Evolutionary conservation across 2,329 filamentous ascomycete species (phyloP), one percentile per base, ranked within the genome.

Genomic region (Gnomoniopsis smithogilvyi): DNA sequence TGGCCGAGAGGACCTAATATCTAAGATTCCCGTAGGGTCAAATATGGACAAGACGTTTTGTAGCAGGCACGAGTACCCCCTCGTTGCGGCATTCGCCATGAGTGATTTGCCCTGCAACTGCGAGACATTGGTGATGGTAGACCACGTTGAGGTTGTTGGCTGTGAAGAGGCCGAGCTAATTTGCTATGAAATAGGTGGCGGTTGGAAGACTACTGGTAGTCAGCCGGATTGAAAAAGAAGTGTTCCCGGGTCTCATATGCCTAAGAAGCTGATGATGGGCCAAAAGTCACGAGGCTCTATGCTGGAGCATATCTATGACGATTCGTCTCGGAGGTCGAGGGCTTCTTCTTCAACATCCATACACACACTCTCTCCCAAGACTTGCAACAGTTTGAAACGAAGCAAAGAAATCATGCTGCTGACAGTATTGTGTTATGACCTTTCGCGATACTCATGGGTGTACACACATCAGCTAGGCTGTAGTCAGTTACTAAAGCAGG

Each of bases 131-230:
- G 66, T 70, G 24, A 71, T 71, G 48, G 58, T 66, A 69, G 26
- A 64, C 63, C 45, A 70, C 67, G 55, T 68, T 63, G 36, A 69
- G 65, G n/a, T 62, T 60, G 52, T 66, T 64, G 14, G 62, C 65
- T n/a, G 60, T 62, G 61, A 70, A 69, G 58, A 69, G 66, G 3
- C 65, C 65, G n/a, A 70, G 62, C 49, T 67, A 64, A 47, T 68
- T 68, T 21, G 68, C 68, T 30, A 70, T 60, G n/a, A 68, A 69
- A 57, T 69, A 71, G 1, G 67, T 70, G 17, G 67, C 68, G 1
- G 67, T 69, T 24, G 51, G 24, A 47, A 48, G 33, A 34, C 62
- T 64, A 36, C 6, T 15, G 10, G n/a, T 21, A 41, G 12, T 41
- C 19, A 36, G 54, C 54, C 45, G 43, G 24, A 26, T 2, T 14